Percentiles rank a stretch among this genome's conserved stretches.
These are phyloP conservation scores for Myriosclerotinia scirpicola DNA, from an alignment of 2,329 filamentous ascomycete genomes.

Conservation along the genomic window DNA sequence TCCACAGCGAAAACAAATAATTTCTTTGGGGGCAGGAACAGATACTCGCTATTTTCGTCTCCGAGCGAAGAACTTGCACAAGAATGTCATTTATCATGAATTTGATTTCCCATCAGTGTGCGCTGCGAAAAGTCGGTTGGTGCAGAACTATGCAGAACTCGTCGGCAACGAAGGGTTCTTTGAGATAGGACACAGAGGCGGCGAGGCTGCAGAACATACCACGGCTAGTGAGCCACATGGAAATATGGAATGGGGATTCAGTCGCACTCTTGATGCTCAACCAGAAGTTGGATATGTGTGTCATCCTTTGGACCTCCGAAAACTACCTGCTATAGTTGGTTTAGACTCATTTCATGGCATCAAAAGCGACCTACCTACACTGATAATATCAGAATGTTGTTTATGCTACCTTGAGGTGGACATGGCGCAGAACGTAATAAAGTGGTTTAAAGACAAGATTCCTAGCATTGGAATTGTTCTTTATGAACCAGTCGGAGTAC, in stretches of 20 bases:
- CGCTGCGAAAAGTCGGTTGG: constrained; percentile 48
- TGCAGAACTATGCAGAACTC: constrained; percentile 23
- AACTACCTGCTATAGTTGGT: constrained; percentile 30
- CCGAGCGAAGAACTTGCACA: constrained; percentile 37
- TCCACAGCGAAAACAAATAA: constrained; percentile 64
- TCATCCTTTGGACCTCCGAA: constrained; percentile 45
- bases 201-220: constrained; percentile 40
- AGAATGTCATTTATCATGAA: constrained; percentile 76
- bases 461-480: constrained; percentile 60
- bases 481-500: constrained; percentile 85
- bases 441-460: constrained; percentile 60
- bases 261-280: constrained; percentile 21
- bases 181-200: neutral
- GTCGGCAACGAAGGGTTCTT: constrained; percentile 6
- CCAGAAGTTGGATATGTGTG: constrained; percentile 47
- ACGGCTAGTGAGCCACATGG: constrained; percentile 21
- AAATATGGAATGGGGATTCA: constrained; percentile 37
- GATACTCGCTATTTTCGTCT: constrained; percentile 87
- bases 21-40: constrained; percentile 90
- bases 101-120: constrained; percentile 81
- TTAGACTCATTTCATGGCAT: constrained; percentile 45
- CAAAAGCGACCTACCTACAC: constrained; percentile 65
- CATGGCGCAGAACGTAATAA: constrained; percentile 63
- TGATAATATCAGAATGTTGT: constrained; percentile 93
- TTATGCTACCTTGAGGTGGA: constrained; percentile 77